Percentiles rank a stretch among this genome's conserved stretches.
Evolutionary conservation across 2,329 filamentous ascomycete species (phyloP).

Genomic region (Pseudocercospora fijiensis): DNA sequence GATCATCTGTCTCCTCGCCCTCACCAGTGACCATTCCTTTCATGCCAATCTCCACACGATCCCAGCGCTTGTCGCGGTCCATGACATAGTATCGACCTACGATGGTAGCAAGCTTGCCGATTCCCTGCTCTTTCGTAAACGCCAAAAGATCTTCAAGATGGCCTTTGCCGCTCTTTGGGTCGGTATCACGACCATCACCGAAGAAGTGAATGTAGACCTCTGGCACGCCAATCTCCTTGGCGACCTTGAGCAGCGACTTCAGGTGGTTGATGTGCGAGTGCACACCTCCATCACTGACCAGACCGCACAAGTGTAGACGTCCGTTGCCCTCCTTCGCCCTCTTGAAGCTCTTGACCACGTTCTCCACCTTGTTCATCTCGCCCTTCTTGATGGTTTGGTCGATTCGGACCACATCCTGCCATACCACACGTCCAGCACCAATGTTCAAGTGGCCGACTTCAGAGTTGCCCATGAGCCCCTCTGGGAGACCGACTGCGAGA

Average conservation of each 20-base stretch:
- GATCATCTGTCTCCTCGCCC: constrained; percentile 81
- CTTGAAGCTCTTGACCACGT: constrained; percentile 75
- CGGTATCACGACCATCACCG: constrained; percentile 94
- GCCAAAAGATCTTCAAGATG: constrained; percentile 87
- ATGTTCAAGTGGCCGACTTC: constrained; percentile 99
- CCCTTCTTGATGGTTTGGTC: constrained; percentile 87
- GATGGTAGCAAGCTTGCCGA: constrained; percentile 85
- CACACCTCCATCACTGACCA: constrained; percentile 92
- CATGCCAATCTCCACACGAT: constrained; percentile 84
- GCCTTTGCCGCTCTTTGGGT: constrained; percentile 85
- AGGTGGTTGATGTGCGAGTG: constrained; percentile 96
- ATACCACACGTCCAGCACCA: constrained; percentile 93
- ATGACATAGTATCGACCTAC: constrained; percentile 98
- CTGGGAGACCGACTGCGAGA: constrained; percentile 88
- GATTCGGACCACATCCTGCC: constrained; percentile 90
- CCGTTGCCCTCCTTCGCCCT: constrained; percentile 84
- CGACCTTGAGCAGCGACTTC: constrained; percentile 80
- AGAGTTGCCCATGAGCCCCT: constrained; percentile 98
- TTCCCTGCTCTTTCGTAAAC: constrained; percentile 76
- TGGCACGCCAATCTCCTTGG: constrained; percentile 82
- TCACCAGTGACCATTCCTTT: constrained; percentile 84
- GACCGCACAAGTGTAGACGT: constrained; percentile 84
- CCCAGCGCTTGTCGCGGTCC: constrained; percentile 99
- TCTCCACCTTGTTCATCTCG: constrained; percentile 72
- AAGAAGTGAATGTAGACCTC: constrained; percentile 99